Evolutionary conservation across 2,329 filamentous ascomycete species (phyloP), one percentile per base, ranked within the genome.

Genomic region (Dactylonectria estremocensis): DNA sequence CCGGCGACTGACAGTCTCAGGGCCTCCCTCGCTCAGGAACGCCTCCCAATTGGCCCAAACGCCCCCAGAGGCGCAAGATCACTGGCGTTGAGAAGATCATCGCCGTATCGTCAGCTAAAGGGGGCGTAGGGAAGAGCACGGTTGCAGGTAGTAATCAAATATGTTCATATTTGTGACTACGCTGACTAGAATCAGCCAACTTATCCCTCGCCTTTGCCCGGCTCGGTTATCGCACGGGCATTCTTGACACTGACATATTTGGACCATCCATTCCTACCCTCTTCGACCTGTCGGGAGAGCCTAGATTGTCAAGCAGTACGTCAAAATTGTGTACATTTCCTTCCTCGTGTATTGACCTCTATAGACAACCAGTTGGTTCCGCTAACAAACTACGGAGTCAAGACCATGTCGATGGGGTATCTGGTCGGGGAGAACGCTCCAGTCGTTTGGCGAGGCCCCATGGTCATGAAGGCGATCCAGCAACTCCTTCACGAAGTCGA

Each of bases 361-460:
- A 16, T 69, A 93, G 90, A 92, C 73, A 95, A 95, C 76, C 91
- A 95, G 75, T 87, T 99, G 3, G 77, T 98, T 2, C 96, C 96
- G 0, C 83, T 99, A 24, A 95, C 93, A 22, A 97, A 97, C 78
- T 98, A 98, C 83, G 96, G 96, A 46, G 88, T 99, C 64, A 97
- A 97, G 82, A 97, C 95, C 61, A 99, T 99, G 96, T 98, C 95
- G 0, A 98, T 99, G 93, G 96, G 96, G 56, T 98, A 97, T 72
- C 87, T 99, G 1, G 90, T 97, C 1, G 89, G 89, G 20, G 91
- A 94, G 71, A 88, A 90, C 11, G 92, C 93, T 5, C 94, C 95
- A 0, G 92, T 99, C 16, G 95, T 96, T 35, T 99, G 96, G 96
- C 90, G 96, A 58, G 96, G 96, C 0, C 88, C 97, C 2, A 98